phyloP scores from a whole-genome alignment of 169 alveolate species.

The Eimeria mitis region DNA sequence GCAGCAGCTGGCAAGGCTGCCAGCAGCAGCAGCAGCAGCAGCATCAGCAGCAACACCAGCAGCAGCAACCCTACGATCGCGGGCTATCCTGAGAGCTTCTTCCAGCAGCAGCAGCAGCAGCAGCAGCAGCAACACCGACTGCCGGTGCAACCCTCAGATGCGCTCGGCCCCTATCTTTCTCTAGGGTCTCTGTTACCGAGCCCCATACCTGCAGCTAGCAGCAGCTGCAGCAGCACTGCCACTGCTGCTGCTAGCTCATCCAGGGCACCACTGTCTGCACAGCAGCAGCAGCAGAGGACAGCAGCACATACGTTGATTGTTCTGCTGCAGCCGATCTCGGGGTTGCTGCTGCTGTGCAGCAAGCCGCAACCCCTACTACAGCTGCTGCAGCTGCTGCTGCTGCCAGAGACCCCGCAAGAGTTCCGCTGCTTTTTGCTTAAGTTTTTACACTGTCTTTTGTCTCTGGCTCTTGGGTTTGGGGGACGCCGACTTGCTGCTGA shows the following conservation, averaged over 20 bases:
- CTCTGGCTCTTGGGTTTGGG: constrained; percentile 33
- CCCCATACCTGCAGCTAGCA: background rate
- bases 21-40: constrained; percentile 26
- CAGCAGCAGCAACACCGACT: constrained; percentile 31
- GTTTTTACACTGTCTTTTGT: constrained; percentile 5
- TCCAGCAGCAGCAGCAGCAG: constrained; percentile 23
- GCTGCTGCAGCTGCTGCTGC: constrained; percentile 8
- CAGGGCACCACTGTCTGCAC: background rate
- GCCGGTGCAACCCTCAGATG: constrained; percentile 7
- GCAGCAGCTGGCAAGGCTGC: background rate
- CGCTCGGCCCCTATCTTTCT: background rate
- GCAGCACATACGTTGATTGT: constrained; percentile 29
- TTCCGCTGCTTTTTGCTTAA: constrained; percentile 3
- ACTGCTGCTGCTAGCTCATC: background rate
- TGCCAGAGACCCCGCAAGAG: constrained; percentile 39
- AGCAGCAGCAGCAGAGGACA: constrained; percentile 19
- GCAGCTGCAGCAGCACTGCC: constrained; percentile 34
- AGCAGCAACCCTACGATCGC: constrained; percentile 26
- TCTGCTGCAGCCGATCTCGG: constrained; percentile 34
- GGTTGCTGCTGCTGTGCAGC: constrained; percentile 45
- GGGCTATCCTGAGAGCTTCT: background rate
- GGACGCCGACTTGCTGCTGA: constrained; percentile 28
- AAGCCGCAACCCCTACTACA: constrained; percentile 19
- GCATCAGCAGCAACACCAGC: constrained; percentile 29
- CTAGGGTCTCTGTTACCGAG: background rate